Conservation (phyloP, 2,329 filamentous ascomycete genomes). For the Pseudogymnoascus sp. region DNA sequence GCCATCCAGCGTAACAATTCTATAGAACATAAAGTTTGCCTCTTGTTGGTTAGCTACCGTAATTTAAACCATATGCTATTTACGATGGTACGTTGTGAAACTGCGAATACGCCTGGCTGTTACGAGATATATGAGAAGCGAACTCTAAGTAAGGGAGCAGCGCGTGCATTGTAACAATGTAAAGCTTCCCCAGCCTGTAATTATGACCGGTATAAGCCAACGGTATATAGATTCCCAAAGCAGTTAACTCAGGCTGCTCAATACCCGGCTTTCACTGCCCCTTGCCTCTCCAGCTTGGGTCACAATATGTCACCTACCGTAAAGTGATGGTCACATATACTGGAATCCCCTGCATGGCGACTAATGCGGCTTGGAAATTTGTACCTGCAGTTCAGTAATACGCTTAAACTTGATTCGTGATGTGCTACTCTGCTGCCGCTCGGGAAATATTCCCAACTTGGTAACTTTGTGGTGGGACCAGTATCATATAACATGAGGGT, state of each 20-base stretch:
- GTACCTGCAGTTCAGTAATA: not conserved
- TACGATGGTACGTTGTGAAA: not conserved
- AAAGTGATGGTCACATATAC: not conserved
- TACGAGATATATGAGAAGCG: not conserved
- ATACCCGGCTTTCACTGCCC: not conserved
- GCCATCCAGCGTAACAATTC: not conserved
- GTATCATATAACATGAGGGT: not conserved
- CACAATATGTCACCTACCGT: not conserved
- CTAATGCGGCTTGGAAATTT: not conserved
- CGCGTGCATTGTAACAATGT: not conserved
- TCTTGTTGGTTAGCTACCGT: not conserved
- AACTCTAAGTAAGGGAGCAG: not conserved
- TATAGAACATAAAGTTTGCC: not conserved
- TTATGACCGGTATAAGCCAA: not conserved
- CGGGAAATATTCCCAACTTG: not conserved
- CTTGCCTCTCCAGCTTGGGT: not conserved
- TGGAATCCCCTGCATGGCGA: not conserved
- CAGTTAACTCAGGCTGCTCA: not conserved
- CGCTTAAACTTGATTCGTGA: conserved; percentile 4
- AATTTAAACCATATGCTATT: not conserved
- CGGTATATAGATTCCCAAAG: not conserved
- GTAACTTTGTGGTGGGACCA: not conserved
- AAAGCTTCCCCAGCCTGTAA: not conserved
- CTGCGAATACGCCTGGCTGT: too few species aligned
- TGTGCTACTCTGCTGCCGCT: not conserved